Evolutionary conservation across 192 early-diverging fungal genomes (phyloP), one percentile per base, ranked within the genome.

Genomic region (Backusella macrospora): DNA sequence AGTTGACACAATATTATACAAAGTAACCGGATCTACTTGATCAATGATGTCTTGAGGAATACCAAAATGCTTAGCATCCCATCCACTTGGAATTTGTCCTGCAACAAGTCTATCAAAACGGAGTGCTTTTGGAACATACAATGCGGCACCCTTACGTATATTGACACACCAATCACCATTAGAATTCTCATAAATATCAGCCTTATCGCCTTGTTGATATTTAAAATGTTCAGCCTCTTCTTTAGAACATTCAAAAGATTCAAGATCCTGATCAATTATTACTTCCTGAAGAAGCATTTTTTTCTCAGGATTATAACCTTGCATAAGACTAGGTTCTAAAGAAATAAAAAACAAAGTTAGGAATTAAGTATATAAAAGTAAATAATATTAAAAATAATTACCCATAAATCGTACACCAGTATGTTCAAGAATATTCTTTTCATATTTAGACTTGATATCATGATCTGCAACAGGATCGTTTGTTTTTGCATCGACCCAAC

Each of bases 1-100:
- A 65, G 96, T 98, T 18, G 94, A 89, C 42, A 98, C 91, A 44
- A 98, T 77, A 48, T 91, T 91, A 80, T 92, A 98, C 52, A 95
- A 88, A 8, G 97, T 96, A 72, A 96, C 92, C 18, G 84, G 89
- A 77, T 98, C 97, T 34, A 98, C 95, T 84, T 98, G 97, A 65
- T 87, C 80, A 68, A 94, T 88, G 62, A 98, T 94, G 65, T 96
- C 96, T 66, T 89, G 85, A 48, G 97, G 95, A 15, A 98, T 89
- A 78, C 97, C 97, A 86, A 95, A 97, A 52, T 92, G 92, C 64
- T 86, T 86, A 68, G 97, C 94, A 71, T 91, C 86, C 97, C 97
- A 98, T 73, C 97, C 97, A 45, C 95, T 96, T 9, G 97, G 97
- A 71, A 97, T 90, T 76, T 96, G 96, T 43, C 92, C 97, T 81